Percentiles rank a stretch among this genome's conserved stretches.
phyloP scores from a whole-genome alignment of 495 filamentous ascomycete species.

The Neurospora sp. region DNA sequence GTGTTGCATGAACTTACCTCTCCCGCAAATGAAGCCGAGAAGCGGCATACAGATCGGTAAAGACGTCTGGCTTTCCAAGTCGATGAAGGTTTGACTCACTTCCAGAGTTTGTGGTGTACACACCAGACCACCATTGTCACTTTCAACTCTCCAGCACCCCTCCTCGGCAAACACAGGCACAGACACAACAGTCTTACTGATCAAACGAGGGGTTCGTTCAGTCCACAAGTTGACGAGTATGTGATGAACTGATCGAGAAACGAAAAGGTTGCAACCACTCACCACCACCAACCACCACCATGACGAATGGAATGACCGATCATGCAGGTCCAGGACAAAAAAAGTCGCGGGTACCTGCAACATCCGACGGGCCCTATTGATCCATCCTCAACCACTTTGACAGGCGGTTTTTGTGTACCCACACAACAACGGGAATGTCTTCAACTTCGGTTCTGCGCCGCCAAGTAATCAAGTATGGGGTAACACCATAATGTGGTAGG shows the following conservation, averaged over 20 bases:
- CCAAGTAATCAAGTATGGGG: background rate
- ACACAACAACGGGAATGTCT: background rate
- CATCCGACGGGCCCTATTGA: background rate
- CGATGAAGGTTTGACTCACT: background rate
- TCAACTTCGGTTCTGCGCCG: background rate
- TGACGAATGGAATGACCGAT: background rate
- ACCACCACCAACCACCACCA: background rate
- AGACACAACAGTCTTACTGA: background rate
- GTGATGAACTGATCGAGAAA: background rate
- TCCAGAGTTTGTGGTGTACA: background rate
- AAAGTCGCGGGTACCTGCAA: background rate
- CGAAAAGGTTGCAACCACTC: background rate
- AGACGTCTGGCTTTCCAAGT: background rate
- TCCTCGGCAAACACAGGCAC: background rate
- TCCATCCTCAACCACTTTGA: background rate
- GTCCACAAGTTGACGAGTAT: background rate
- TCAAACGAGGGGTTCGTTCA: background rate
- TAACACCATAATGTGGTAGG: background rate
- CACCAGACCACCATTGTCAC: background rate
- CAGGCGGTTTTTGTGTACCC: background rate
- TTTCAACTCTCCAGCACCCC: background rate
- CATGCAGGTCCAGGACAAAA: background rate
- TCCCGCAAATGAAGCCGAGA: background rate
- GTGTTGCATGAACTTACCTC: background rate
- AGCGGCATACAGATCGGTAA: background rate